A percentile compares a stretch with the other conserved stretches of the same genome.
Evolutionary conservation across 129 eudicot genomes (phyloP).

Genomic region (Chrysanthemum lavandulifolium): DNA sequence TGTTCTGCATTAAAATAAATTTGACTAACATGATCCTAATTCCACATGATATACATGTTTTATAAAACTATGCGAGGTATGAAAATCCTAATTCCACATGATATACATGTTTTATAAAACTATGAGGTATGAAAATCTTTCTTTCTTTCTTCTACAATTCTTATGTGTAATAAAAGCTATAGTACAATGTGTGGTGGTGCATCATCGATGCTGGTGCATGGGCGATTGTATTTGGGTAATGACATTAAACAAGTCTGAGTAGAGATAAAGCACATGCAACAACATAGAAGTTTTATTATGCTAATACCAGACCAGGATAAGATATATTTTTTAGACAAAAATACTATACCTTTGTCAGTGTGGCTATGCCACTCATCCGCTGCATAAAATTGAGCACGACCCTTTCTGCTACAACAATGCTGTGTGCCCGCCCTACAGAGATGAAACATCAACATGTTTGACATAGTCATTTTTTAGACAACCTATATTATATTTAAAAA

Average conservation of each 20-base stretch:
- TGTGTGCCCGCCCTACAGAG: conserved; percentile 72
- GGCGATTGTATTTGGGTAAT: background rate
- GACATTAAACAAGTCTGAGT: background rate
- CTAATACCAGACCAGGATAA: background rate
- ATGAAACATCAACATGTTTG: background rate
- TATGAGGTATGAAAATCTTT: background rate
- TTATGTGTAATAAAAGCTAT: background rate
- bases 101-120: too few relatives aligned
- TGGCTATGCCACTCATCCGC: conserved; percentile 99
- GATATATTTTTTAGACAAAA: conserved; percentile 8
- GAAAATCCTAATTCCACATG: background rate
- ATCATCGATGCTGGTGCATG: background rate
- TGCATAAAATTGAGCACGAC: conserved; percentile 97
- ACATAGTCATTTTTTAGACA: background rate
- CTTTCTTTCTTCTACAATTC: background rate
- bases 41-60: background rate
- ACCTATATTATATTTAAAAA: background rate
- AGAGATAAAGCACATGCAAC: background rate
- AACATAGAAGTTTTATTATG: background rate
- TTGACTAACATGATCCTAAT: background rate
- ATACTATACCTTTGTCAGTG: conserved; percentile 73
- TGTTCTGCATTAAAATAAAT: background rate
- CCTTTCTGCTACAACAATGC: conserved; percentile 86
- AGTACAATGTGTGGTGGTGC: background rate
- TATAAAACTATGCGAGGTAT: background rate